Conservation (phyloP, 169 alveolate genomes). For the Eimeria praecox region DNA sequence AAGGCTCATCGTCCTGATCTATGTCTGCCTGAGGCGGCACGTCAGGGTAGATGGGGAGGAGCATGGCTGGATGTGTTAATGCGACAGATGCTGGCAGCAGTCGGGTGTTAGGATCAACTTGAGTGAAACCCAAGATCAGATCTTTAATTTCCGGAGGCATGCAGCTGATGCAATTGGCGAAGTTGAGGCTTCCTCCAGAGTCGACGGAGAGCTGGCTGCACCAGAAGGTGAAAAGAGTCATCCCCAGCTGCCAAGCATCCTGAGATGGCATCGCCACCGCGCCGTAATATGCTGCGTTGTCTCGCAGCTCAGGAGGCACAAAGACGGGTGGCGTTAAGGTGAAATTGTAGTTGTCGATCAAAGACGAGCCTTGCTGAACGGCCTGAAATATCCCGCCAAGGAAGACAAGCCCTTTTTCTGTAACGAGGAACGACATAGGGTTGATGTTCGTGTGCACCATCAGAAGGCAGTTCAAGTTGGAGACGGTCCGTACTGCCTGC, state of each 20-base stretch:
- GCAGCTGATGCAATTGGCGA: neutral
- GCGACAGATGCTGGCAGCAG: constrained; percentile 4
- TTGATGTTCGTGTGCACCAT: constrained; percentile 61
- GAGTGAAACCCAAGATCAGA: constrained; percentile 8
- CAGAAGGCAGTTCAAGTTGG: constrained; percentile 29
- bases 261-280: neutral
- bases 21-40: constrained; percentile 6
- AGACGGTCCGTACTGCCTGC: constrained; percentile 48
- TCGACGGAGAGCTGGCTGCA: neutral
- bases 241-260: constrained; percentile 64
- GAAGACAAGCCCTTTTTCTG: constrained; percentile 48
- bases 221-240: constrained; percentile 70
- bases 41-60: constrained; percentile 40
- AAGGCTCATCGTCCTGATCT: constrained; percentile 8
- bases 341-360: neutral
- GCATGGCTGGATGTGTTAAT: constrained; percentile 40
- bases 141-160: constrained; percentile 53
- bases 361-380: neutral
- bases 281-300: neutral
- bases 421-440: constrained; percentile 11
- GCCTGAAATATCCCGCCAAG: constrained; percentile 42
- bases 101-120: neutral
- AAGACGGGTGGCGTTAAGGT: neutral
- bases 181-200: constrained; percentile 14
- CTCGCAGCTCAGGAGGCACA: constrained; percentile 58